These are phyloP conservation scores for Cyclotella baltica DNA, from an alignment of 108 stramenopile species.

Conservation along the genomic window DNA sequence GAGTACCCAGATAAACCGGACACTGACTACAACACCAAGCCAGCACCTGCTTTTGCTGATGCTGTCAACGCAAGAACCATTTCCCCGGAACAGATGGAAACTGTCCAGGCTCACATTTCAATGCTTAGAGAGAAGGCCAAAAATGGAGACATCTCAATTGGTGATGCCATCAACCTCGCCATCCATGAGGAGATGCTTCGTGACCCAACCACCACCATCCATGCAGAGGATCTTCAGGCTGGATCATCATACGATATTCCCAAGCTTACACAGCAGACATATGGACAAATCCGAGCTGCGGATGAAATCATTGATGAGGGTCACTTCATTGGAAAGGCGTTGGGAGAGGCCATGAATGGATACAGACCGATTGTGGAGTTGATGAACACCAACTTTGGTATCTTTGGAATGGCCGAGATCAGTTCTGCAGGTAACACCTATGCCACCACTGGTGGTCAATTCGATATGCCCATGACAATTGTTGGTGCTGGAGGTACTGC, in stretches of 20 bases:
- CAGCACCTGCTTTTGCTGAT: constrained; percentile 83
- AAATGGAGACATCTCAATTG: constrained; percentile 94
- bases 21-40: constrained; percentile 93
- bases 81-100: constrained; percentile 75
- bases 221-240: constrained; percentile 98
- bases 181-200: constrained; percentile 99
- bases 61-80: constrained; percentile 90
- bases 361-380: constrained; percentile 98
- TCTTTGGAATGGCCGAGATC: constrained; percentile 99
- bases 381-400: constrained; percentile 99
- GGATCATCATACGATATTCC: constrained; percentile 98
- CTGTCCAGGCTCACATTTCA: constrained; percentile 78
- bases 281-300: constrained; percentile 94
- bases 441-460: constrained; percentile 98
- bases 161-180: constrained; percentile 98
- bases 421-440: constrained; percentile 98
- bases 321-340: constrained; percentile 98
- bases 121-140: constrained; percentile 82
- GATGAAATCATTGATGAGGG: constrained; percentile 99
- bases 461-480: constrained; percentile 99
- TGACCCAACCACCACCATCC: constrained; percentile 98
- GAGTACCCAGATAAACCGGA: constrained; percentile 97
- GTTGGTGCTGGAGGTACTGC: constrained; percentile 98
- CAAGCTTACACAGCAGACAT: constrained; percentile 97
- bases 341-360: constrained; percentile 98